These are phyloP conservation scores for Colletotrichum neosansevieriae DNA, from an alignment of 2,329 filamentous ascomycete species.

Conservation along the genomic window DNA sequence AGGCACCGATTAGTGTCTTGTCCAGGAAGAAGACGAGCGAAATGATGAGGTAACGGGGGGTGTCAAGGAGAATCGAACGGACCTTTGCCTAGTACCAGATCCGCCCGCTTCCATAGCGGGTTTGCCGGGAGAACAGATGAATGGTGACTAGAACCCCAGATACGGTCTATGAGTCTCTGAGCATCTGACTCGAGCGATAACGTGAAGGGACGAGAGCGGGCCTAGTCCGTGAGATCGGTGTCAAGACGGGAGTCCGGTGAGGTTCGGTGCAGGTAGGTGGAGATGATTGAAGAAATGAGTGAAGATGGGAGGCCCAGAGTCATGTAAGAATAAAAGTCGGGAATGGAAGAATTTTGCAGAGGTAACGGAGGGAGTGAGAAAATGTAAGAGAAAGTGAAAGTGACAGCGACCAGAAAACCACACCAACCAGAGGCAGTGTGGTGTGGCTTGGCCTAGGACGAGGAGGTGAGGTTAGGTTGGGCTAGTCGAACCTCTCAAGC, in stretches of 20 bases:
- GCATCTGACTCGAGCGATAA: constrained; percentile 41
- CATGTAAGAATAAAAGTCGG: constrained; percentile 39
- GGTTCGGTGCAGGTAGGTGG: constrained; percentile 37
- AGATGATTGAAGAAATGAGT: constrained; percentile 28
- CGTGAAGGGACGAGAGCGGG: constrained; percentile 29
- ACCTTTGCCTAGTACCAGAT: constrained; percentile 54
- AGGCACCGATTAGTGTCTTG: constrained; percentile 34
- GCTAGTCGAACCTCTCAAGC: constrained; percentile 36
- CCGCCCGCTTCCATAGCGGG: constrained; percentile 57
- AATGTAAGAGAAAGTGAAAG: constrained; percentile 12
- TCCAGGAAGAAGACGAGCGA: constrained; percentile 8
- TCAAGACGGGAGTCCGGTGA: constrained; percentile 37
- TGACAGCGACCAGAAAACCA: constrained; percentile 28
- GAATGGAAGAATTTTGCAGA: constrained; percentile 27
- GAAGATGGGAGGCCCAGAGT: constrained; percentile 37
- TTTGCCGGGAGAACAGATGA: constrained; percentile 41
- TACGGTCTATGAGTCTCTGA: constrained; percentile 39
- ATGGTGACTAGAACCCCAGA: constrained; percentile 43
- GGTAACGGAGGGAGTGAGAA: constrained; percentile 16
- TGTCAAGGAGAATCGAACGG: constrained; percentile 39
- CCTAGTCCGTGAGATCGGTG: constrained; percentile 37
- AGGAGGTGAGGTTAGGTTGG: constrained; percentile 37
- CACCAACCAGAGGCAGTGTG: constrained; percentile 33
- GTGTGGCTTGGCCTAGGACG: constrained; percentile 39
- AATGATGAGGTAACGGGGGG: constrained; percentile 30